phyloP scores from a whole-genome alignment of 2,329 filamentous ascomycete species.

The Knufia fluminis region DNA sequence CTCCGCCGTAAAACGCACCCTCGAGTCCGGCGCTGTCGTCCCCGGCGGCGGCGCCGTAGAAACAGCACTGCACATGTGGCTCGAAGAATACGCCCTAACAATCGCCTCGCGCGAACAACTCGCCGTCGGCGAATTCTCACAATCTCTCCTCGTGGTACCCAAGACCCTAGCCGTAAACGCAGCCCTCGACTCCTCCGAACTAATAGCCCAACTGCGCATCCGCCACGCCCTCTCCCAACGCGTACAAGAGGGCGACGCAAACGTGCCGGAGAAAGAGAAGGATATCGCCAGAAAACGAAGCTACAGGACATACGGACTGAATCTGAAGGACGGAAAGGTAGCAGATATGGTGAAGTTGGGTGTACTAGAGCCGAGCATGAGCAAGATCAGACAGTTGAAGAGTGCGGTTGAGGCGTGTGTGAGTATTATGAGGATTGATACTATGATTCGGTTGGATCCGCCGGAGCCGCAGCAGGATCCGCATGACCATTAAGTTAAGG shows the following conservation, averaged over 20 bases:
- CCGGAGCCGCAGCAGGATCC: slow-evolving; percentile 63
- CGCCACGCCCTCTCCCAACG: slow-evolving; percentile 91
- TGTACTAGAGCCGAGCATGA: slow-evolving; percentile 93
- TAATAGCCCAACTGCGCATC: slow-evolving; percentile 89
- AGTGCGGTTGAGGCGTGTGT: slow-evolving; percentile 97
- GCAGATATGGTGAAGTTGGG: slow-evolving; percentile 90
- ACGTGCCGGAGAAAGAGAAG: slow-evolving; percentile 72
- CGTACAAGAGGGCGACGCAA: slow-evolving; percentile 67
- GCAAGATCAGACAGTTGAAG: slow-evolving; percentile 97
- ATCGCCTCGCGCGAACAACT: slow-evolving; percentile 95
- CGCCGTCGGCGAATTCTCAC: slow-evolving; percentile 93
- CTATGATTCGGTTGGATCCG: slow-evolving; percentile 85
- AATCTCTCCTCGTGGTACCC: slow-evolving; percentile 85
- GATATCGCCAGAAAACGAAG: slow-evolving; percentile 85
- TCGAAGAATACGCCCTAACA: slow-evolving; percentile 96
- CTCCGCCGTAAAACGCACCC: slow-evolving; percentile 90
- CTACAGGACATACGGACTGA: slow-evolving; percentile 97
- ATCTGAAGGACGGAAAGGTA: slow-evolving; percentile 79
- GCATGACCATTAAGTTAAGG: slow-evolving; percentile 9
- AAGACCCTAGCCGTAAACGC: slow-evolving; percentile 96
- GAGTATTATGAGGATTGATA: slow-evolving; percentile 98
- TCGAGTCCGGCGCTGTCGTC: slow-evolving; percentile 94
- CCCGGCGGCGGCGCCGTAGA: slow-evolving; percentile 94
- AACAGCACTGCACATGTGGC: slow-evolving; percentile 97
- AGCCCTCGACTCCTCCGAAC: slow-evolving; percentile 89